Base-by-base conservation (phyloP, 2,329 filamentous ascomycete species). In the Sporothrix brasiliensis region DNA sequence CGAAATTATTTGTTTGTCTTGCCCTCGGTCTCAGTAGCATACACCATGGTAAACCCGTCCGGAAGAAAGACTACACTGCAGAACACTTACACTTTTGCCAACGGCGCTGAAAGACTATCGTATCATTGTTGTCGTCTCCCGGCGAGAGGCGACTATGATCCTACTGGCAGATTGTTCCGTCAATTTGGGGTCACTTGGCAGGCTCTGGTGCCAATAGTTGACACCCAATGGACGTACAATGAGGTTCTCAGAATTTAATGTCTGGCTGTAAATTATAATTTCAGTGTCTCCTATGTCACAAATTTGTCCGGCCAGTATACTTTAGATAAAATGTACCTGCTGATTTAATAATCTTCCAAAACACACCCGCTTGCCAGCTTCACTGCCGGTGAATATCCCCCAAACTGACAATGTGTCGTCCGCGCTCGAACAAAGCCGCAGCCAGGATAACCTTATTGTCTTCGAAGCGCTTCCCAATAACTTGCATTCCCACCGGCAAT, bases 61-160 rank as follows among this genome's bases (percentile, higher is more conserved):
- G 13, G 56, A 4, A n/a, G 41, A 4, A 71, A 70, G 19, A 70
- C 69, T 9, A 72, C 73, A 6, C 66, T 74, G 0, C 16, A n/a
- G 3, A 65, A 47, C n/a, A 72, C 70, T 1, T 68, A 47, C 66
- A 67, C 47, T 1, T 70, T 74, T 10, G n/a, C 67, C 14, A 4
- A 13, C 1, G 72, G 70, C n/a, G 2, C 44, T 71, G n/a, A 39
- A 24, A 3, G 30, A 78, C 30, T 84, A 85, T 77, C 85, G 81
- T 73, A 81, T 87, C 69, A 80, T 88, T 50, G 77, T 86, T 13
- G 79, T 82, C 1, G 92, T 94, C 74, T 93, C 90, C 0, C 87
- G 91, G 75, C 88, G 89, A 70, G 92, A 95, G 76, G 89, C 94
- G 77, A 63, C 86, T 24, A 11, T 30, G 19, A 44, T 75, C 4